Percentiles rank a stretch among this genome's conserved stretches.
Evolutionary conservation across 768 basidiomycete species (phyloP).

Genomic region (Mrakia blollopis): DNA sequence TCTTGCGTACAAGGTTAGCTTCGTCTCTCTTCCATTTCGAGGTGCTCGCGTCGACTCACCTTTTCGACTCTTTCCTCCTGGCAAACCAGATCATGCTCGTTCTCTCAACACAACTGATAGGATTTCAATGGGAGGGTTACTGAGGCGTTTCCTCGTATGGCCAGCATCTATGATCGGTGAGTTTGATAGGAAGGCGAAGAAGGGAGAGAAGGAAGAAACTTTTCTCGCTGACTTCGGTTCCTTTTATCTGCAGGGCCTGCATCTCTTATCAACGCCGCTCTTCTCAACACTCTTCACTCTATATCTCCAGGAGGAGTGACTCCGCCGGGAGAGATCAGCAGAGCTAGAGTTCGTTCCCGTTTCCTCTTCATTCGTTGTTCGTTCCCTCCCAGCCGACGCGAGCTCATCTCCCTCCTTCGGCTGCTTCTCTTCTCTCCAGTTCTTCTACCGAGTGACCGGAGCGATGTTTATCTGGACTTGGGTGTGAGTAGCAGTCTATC

Average conservation of each 20-base stretch:
- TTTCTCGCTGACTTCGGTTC: not conserved
- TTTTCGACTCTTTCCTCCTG: too few species aligned
- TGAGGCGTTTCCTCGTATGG: slow-evolving; percentile 34
- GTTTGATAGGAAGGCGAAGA: too few species aligned
- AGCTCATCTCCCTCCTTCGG: not conserved
- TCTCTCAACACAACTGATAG: slow-evolving; percentile 33
- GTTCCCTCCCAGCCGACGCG: not conserved
- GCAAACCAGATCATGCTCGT: slow-evolving; percentile 32
- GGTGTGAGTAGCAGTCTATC: not conserved
- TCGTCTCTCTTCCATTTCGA: too few species aligned
- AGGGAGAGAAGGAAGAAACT: too few species aligned
- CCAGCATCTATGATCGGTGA: slow-evolving; percentile 45
- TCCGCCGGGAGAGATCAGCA: slow-evolving; percentile 61
- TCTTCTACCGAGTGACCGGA: slow-evolving; percentile 28
- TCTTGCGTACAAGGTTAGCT: not conserved
- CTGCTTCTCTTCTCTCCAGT: not conserved
- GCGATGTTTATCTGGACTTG: slow-evolving; percentile 30
- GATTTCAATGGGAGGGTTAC: slow-evolving; percentile 33
- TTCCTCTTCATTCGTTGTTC: not conserved
- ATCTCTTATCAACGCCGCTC: slow-evolving; percentile 61
- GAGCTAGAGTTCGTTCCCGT: slow-evolving; percentile 57
- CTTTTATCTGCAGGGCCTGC: slow-evolving; percentile 52
- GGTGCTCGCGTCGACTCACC: not conserved
- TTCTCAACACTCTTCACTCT: slow-evolving; percentile 73
- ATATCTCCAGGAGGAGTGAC: slow-evolving; percentile 58